These are phyloP conservation scores for Letharia lupina DNA, from an alignment of 495 filamentous ascomycete genomes.

Conservation along the genomic window DNA sequence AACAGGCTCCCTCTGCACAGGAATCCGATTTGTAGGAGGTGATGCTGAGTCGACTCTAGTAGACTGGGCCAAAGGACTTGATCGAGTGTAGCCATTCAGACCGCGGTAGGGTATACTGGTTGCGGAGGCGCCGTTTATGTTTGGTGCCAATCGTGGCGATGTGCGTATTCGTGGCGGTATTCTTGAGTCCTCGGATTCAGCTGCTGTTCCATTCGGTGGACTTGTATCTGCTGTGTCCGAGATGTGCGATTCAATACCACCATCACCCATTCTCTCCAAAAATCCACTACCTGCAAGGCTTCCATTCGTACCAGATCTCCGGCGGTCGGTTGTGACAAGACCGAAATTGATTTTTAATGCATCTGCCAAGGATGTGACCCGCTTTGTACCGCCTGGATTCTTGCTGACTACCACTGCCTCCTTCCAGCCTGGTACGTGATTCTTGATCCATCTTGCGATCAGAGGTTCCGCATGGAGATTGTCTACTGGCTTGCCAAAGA, in stretches of 20 bases:
- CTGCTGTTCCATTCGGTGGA: slow-evolving; percentile 6
- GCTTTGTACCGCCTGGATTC: slow-evolving; percentile 93
- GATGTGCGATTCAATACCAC: slow-evolving; percentile 25
- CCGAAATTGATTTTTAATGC: slow-evolving; percentile 95
- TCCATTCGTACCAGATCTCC: slow-evolving; percentile 45
- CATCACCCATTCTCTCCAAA: slow-evolving; percentile 34
- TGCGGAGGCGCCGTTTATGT: slow-evolving; percentile 17
- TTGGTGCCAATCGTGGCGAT: slow-evolving; percentile 10
- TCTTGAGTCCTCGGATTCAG: slow-evolving; percentile 19
- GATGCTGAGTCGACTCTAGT: slow-evolving; percentile 21
- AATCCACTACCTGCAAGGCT: slow-evolving; percentile 50
- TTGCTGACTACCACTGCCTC: slow-evolving; percentile 96
- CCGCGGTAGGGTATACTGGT: slow-evolving; percentile 16
- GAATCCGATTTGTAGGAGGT: slow-evolving; percentile 17
- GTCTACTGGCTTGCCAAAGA: slow-evolving; percentile 96
- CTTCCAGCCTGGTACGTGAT: slow-evolving; percentile 78
- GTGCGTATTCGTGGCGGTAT: slow-evolving; percentile 9
- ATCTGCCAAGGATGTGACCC: slow-evolving; percentile 94
- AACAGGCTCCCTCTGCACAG: slow-evolving; percentile 32
- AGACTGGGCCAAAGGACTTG: slow-evolving; percentile 23
- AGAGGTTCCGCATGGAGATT: slow-evolving; percentile 94
- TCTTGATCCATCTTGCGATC: slow-evolving; percentile 89
- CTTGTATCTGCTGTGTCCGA: slow-evolving; percentile 12
- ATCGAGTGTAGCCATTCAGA: slow-evolving; percentile 11
- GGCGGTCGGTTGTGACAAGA: slow-evolving; percentile 88